Evolutionary conservation across 306 rosid genomes (phyloP).

Genomic region (Fragaria ananassa): DNA sequence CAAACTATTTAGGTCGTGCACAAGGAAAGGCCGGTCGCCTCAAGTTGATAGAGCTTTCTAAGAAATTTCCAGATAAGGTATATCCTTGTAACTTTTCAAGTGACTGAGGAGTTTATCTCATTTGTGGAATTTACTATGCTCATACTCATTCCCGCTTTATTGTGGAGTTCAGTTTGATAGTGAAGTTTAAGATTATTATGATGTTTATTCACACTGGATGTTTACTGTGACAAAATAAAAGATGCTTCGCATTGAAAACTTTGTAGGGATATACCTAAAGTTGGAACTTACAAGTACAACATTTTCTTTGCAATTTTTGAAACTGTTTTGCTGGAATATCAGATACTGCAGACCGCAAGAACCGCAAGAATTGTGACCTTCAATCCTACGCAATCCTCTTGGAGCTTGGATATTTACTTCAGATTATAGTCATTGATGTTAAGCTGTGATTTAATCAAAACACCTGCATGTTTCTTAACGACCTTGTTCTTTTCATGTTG

Average conservation of each 20-base stretch:
- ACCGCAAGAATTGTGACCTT: not conserved
- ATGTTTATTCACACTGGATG: not conserved
- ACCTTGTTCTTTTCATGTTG: not conserved
- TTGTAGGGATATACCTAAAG: not conserved
- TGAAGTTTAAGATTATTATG: not conserved
- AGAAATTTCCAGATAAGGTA: slow-evolving; percentile 83
- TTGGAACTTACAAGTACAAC: not conserved
- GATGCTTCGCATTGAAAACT: not conserved
- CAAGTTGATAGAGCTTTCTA: slow-evolving; percentile 74
- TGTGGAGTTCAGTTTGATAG: not conserved
- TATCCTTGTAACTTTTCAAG: slow-evolving; percentile 6
- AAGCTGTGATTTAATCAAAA: not conserved
- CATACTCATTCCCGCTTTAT: not conserved
- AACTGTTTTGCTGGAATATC: not conserved
- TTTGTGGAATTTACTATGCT: not conserved
- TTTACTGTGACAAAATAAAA: not conserved
- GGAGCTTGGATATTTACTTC: not conserved
- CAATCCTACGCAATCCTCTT: not conserved
- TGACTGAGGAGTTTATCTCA: slow-evolving; percentile 10
- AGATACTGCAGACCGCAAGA: not conserved
- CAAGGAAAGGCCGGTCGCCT: slow-evolving; percentile 93
- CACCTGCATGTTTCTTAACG: not conserved
- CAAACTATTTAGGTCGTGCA: slow-evolving; percentile 93
- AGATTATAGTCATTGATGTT: not conserved
- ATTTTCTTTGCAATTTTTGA: not conserved